These are phyloP conservation scores for Sarocladiaceae sp. DNA, from an alignment of 2,329 filamentous ascomycete species.

Conservation along the genomic window DNA sequence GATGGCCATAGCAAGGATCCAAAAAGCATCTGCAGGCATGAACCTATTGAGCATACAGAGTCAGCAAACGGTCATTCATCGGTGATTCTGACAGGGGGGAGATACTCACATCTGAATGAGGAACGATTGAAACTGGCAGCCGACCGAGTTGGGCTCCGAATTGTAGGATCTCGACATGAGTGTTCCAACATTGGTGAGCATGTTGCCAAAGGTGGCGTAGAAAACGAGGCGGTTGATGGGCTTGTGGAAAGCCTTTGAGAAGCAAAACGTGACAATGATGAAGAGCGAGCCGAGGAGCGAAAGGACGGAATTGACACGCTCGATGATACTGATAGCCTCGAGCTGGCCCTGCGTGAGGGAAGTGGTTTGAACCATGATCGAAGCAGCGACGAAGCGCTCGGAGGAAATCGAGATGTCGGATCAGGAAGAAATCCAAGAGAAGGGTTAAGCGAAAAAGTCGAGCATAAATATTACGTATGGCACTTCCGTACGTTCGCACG, in stretches of 20 bases:
- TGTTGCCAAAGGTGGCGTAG: constrained; percentile 77
- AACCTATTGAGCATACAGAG: constrained; percentile 60
- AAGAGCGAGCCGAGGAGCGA: constrained; percentile 68
- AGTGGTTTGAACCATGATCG: not conserved
- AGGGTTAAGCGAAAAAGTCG: not conserved
- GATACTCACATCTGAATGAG: constrained; percentile 72
- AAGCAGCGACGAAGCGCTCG: not conserved
- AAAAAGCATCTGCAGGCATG: constrained; percentile 66
- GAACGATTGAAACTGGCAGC: constrained; percentile 71
- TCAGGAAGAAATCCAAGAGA: not conserved
- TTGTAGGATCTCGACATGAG: constrained; percentile 65
- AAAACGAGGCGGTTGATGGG: constrained; percentile 86
- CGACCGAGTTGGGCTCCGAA: constrained; percentile 37
- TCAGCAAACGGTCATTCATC: constrained; percentile 75
- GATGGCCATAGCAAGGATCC: constrained; percentile 72
- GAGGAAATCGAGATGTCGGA: no score
- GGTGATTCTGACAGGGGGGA: constrained; percentile 27
- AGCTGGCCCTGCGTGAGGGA: constrained; percentile 33
- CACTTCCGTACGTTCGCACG: no score
- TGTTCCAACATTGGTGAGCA: constrained; percentile 72
- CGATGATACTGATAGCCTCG: constrained; percentile 54
- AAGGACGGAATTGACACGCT: constrained; percentile 65
- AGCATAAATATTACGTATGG: no score
- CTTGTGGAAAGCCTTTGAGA: constrained; percentile 70
- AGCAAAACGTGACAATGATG: constrained; percentile 66